Evolutionary conservation across 352 stramenopile genomes (phyloP), one percentile per base, ranked within the genome.

Genomic region (Thalassiosira ordinaria): DNA sequence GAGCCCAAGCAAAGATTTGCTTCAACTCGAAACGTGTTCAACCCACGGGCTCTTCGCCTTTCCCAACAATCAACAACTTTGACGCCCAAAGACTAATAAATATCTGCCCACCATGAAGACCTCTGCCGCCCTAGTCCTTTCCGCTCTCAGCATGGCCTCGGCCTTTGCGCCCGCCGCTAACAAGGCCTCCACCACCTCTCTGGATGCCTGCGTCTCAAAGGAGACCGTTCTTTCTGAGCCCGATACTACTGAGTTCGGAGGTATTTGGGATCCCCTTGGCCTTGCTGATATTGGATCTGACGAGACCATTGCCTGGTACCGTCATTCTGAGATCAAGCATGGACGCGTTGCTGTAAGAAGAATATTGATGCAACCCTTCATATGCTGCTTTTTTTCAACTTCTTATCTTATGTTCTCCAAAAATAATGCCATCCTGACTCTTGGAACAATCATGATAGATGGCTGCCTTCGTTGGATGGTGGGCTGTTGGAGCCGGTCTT

Each of bases 241-340:
- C 13, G 84, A 90, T 52, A 89, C 69, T n/a, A 85, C 82, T 44
- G 86, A 91, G 78, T 86, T 90, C 57, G 83, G 84, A 60, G 61
- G 66, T 16, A 83, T 90, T 31, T 93, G 81, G 84, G 88, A 93
- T 83, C 88, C 88, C 39, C 69, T 91, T 56, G 84, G 84, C 47
- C 74, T 93, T 33, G 68, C 86, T 24, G 78, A 92, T 3, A 64
- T 87, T n/a, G 88, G 85, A 66, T 86, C 76, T 74, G 85, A 91
- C 44, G 79, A 88, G 57, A 93, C 88, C 24, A 69, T 92, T 66
- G 75, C 86, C 29, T 93, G 89, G 89, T 91, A 82, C 84, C 74
- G 86, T 69, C 82, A 91, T 76, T 77, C 85, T 9, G 85, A 93
- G 44, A 78, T 90, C 0, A 91, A 91, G 79, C 89, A 92, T 51